Evolutionary conservation across 495 filamentous ascomycete genomes (phyloP).

Genomic region (Penicillium cataractarum): DNA sequence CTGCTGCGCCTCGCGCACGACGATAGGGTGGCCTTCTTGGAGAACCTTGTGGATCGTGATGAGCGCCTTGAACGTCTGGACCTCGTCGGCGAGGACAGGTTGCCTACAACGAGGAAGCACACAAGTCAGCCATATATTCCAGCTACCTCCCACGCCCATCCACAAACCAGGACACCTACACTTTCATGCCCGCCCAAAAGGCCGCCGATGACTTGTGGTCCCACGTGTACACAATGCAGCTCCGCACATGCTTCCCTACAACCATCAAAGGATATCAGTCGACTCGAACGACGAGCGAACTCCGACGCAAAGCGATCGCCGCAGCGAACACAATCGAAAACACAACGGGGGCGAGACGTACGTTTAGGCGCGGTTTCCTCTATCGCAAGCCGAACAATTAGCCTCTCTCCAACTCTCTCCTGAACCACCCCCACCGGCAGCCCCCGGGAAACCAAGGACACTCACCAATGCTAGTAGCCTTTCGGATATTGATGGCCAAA

Average conservation of each 20-base stretch:
- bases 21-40: slow-evolving; percentile 91
- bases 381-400: slow-evolving; percentile 39
- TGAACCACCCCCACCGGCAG: neutral
- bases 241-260: slow-evolving; percentile 91
- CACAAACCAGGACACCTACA: slow-evolving; percentile 57
- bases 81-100: slow-evolving; percentile 92
- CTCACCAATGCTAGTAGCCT: slow-evolving; percentile 86
- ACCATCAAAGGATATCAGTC: slow-evolving; percentile 15
- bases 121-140: slow-evolving; percentile 10
- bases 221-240: slow-evolving; percentile 98
- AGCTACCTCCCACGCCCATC: neutral
- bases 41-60: slow-evolving; percentile 95
- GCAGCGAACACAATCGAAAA: neutral
- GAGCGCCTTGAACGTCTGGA: slow-evolving; percentile 91
- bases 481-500: slow-evolving; percentile 92
- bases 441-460: slow-evolving; percentile 12
- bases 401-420: slow-evolving; percentile 20
- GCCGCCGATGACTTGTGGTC: slow-evolving; percentile 96
- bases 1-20: slow-evolving; percentile 84
- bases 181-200: slow-evolving; percentile 99
- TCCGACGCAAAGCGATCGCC: neutral
- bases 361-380: slow-evolving; percentile 97
- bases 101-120: slow-evolving; percentile 58
- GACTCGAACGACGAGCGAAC: neutral
- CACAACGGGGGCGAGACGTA: slow-evolving; percentile 39